phyloP scores from a whole-genome alignment of 441 rosid genomes.

The Oxalis stricta region DNA sequence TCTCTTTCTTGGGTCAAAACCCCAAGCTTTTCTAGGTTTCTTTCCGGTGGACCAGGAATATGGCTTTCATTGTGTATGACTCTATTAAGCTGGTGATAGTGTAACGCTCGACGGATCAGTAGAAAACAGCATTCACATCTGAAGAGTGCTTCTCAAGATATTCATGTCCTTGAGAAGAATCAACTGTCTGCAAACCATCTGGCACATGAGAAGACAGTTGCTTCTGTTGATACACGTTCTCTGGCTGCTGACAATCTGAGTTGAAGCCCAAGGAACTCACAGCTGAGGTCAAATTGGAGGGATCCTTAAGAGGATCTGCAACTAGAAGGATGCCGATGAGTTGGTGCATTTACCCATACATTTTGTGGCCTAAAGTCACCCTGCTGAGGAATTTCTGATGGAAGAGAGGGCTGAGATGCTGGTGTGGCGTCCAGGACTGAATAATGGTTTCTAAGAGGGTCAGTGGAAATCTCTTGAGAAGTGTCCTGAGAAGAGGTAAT shows the following conservation, averaged over 20 bases:
- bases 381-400: constrained; percentile 26
- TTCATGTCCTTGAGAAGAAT: no score
- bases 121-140: no score
- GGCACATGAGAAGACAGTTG: constrained; percentile 19
- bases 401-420: constrained; percentile 22
- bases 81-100: no score
- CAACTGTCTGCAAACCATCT: no score
- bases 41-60: no score
- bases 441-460: constrained; percentile 20
- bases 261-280: no score
- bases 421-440: constrained; percentile 28
- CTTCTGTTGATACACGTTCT: constrained; percentile 21
- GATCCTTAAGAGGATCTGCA: constrained; percentile 20
- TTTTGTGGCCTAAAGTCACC: constrained; percentile 20
- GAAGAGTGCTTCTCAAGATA: no score
- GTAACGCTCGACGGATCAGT: no score
- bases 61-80: no score
- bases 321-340: constrained; percentile 26
- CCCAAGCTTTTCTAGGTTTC: constrained; percentile 19
- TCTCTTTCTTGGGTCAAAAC: no score
- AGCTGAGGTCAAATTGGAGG: constrained; percentile 22
- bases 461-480: constrained; percentile 13
- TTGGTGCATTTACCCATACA: constrained; percentile 26
- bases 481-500: constrained; percentile 20
- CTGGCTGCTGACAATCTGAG: constrained; percentile 21